A percentile compares a stretch with the other conserved stretches of the same genome.
Conservation (phyloP, 345 rosid genomes). For the Citrus hindsii region DNA sequence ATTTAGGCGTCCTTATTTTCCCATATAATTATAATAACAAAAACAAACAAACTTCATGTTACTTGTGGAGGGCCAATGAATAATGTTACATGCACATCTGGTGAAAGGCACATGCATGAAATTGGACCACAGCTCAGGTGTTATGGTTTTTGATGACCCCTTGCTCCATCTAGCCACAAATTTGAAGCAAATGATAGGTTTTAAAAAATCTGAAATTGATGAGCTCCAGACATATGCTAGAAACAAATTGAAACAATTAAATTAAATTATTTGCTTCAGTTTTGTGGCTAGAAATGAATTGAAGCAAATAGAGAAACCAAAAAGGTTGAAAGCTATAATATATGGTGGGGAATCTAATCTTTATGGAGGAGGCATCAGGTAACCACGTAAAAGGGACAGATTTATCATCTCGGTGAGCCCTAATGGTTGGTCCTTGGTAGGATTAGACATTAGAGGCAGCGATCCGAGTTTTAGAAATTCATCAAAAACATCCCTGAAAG, state of each 20-base stretch:
- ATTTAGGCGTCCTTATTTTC: too few relatives aligned
- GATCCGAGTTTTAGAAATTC: background rate
- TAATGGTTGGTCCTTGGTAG: background rate
- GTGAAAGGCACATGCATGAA: background rate
- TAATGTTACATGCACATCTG: background rate
- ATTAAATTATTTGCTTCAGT: too few relatives aligned
- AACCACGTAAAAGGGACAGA: background rate
- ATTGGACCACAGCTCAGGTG: conserved; percentile 1
- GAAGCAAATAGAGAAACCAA: background rate
- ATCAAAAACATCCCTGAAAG: background rate
- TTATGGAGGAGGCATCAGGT: background rate
- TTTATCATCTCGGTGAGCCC: background rate
- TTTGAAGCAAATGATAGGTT: background rate
- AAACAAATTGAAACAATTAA: background rate
- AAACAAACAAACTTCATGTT: background rate
- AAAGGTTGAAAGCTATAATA: background rate
- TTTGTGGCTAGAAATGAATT: too few relatives aligned
- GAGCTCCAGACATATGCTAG: background rate
- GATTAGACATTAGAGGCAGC: background rate
- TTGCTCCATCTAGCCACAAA: background rate
- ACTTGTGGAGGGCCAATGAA: background rate
- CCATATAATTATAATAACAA: background rate
- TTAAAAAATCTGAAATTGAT: background rate
- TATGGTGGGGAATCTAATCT: background rate
- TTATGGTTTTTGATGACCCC: background rate